These are phyloP conservation scores for Castanea sativa DNA, from an alignment of 306 rosid species.

Conservation along the genomic window DNA sequence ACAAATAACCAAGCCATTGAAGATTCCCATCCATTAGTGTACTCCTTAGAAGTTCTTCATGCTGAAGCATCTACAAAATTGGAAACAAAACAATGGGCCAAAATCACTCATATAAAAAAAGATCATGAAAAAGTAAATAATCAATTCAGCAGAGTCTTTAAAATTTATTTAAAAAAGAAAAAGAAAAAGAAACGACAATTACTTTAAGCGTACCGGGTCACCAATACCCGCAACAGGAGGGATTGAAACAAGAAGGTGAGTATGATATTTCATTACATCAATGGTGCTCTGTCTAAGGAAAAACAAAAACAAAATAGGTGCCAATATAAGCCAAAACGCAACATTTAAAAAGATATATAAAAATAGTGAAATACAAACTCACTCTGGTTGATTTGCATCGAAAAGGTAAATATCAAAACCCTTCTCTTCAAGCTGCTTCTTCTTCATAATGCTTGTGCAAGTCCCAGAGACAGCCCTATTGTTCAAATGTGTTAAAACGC, in stretches of 20 bases:
- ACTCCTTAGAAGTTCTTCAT: slow-evolving; percentile 57
- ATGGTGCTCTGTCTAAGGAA: slow-evolving; percentile 43
- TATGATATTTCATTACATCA: slow-evolving; percentile 48
- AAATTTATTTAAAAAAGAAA: background rate
- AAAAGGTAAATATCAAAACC: slow-evolving; percentile 68
- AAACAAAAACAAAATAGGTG: slow-evolving; percentile 18
- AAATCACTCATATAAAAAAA: slow-evolving; percentile 8
- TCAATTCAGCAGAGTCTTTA: background rate
- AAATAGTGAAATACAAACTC: slow-evolving; percentile 11
- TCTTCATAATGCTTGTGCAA: slow-evolving; percentile 57
- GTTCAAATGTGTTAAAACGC: background rate
- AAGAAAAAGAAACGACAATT: background rate
- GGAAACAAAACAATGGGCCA: background rate
- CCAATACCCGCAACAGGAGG: slow-evolving; percentile 63
- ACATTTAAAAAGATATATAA: background rate
- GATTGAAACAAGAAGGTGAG: slow-evolving; percentile 75
- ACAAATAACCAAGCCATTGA: slow-evolving; percentile 80
- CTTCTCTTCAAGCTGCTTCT: slow-evolving; percentile 58
- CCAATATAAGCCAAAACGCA: slow-evolving; percentile 2
- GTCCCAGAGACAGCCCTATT: slow-evolving; percentile 71
- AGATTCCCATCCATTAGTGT: slow-evolving; percentile 51
- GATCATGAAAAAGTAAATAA: slow-evolving; percentile 12
- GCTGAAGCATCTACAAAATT: slow-evolving; percentile 61
- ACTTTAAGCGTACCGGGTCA: slow-evolving; percentile 59
- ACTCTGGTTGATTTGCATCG: slow-evolving; percentile 77